These are phyloP conservation scores for Erodium maritimum DNA, from an alignment of 345 rosid genomes.

Conservation along the genomic window DNA sequence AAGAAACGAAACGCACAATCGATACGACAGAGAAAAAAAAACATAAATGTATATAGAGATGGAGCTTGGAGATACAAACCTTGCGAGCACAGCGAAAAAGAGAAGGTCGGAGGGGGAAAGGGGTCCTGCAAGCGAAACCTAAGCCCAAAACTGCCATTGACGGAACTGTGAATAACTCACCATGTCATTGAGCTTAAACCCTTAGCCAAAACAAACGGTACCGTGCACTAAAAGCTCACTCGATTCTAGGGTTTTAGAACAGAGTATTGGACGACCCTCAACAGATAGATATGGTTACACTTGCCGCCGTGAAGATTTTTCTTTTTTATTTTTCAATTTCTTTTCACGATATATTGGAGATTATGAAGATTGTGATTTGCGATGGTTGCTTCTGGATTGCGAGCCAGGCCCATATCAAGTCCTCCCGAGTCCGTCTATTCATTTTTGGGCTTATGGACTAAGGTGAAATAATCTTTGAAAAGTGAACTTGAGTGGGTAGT, in stretches of 20 bases:
- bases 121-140: constrained; percentile 32
- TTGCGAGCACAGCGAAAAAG: constrained; percentile 27
- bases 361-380: no score
- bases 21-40: background rate
- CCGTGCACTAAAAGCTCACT: background rate
- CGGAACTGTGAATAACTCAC: constrained; percentile 10
- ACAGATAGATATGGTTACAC: background rate
- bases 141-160: constrained; percentile 42
- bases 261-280: background rate
- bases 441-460: no score
- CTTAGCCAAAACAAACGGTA: constrained; percentile 1
- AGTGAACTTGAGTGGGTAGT: no score
- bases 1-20: background rate
- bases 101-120: constrained; percentile 29
- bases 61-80: constrained; percentile 12
- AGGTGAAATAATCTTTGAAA: no score
- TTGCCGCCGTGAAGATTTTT: background rate
- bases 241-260: constrained; percentile 27
- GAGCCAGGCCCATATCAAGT: no score
- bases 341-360: no score
- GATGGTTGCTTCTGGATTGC: no score
- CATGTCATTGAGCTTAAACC: constrained; percentile 32
- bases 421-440: no score
- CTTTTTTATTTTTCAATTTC: no score
- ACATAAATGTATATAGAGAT: background rate